These are phyloP conservation scores for Globisporangium splendens DNA, from an alignment of 352 stramenopile species.

Conservation along the genomic window DNA sequence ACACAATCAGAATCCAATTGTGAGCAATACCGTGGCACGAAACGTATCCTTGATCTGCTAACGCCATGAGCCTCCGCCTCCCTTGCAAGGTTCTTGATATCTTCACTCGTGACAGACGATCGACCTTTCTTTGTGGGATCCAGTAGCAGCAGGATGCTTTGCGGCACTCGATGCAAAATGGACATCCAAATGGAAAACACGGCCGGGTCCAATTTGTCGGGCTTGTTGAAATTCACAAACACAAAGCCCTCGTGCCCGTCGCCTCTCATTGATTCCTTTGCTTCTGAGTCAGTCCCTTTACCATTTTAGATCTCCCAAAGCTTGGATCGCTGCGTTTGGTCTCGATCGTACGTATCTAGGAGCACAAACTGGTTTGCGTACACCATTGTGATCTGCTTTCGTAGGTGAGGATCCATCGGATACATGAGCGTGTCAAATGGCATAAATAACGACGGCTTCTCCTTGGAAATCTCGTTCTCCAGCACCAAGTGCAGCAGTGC, in stretches of 20 bases:
- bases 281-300: too few relatives aligned
- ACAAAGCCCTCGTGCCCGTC: slow-evolving; percentile 26
- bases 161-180: slow-evolving; percentile 53
- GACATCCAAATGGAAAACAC: slow-evolving; percentile 75
- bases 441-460: slow-evolving; percentile 26
- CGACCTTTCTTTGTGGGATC: slow-evolving; percentile 25
- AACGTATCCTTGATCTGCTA: slow-evolving; percentile 36
- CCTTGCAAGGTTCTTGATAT: slow-evolving; percentile 46
- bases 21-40: slow-evolving; percentile 35
- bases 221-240: slow-evolving; percentile 89
- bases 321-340: slow-evolving; percentile 11
- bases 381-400: slow-evolving; percentile 36
- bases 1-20: too few relatives aligned
- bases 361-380: slow-evolving; percentile 24
- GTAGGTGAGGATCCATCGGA: slow-evolving; percentile 21
- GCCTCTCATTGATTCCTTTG: too few relatives aligned
- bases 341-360: slow-evolving; percentile 42
- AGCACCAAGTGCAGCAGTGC: slow-evolving; percentile 30
- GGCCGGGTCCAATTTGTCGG: slow-evolving; percentile 75
- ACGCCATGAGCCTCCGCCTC: slow-evolving; percentile 60
- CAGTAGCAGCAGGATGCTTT: slow-evolving; percentile 54
- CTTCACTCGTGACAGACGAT: slow-evolving; percentile 15
- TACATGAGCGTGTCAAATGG: slow-evolving; percentile 78
- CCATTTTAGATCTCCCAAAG: slow-evolving; percentile 19
- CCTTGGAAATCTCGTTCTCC: slow-evolving; percentile 19